A percentile compares a stretch with the other conserved stretches of the same genome.
phyloP scores from a whole-genome alignment of 495 filamentous ascomycete genomes.

The Xanthoparmelia taractica region DNA sequence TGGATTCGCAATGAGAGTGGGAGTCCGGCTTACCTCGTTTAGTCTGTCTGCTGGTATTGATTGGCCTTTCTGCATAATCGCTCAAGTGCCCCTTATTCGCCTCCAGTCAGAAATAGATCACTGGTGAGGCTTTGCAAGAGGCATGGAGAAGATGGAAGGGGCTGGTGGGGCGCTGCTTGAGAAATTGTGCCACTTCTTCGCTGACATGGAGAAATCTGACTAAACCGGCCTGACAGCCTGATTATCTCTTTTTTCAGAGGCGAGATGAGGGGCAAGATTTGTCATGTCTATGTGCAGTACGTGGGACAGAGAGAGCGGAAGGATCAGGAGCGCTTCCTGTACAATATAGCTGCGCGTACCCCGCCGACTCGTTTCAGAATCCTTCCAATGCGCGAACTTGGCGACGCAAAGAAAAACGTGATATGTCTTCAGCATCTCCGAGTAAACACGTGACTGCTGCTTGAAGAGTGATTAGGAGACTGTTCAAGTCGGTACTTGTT shows the following conservation, averaged over 20 bases:
- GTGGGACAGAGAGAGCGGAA: neutral
- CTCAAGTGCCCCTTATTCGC: neutral
- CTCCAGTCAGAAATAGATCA: too few species aligned
- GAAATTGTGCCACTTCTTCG: neutral
- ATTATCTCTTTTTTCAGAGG: neutral
- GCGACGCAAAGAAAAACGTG: too few species aligned
- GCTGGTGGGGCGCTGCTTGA: neutral
- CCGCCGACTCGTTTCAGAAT: neutral
- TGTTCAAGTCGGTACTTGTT: too few species aligned
- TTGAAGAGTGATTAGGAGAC: too few species aligned
- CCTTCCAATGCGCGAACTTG: neutral
- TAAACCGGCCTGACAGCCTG: neutral
- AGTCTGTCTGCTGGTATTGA: neutral
- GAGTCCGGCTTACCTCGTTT: neutral
- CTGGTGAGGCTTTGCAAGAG: too few species aligned
- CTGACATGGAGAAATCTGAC: neutral
- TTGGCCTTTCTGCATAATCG: neutral
- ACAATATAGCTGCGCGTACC: slow-evolving; percentile 1
- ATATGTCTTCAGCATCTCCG: too few species aligned
- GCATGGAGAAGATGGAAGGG: too few species aligned
- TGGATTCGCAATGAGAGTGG: neutral
- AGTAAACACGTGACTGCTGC: too few species aligned
- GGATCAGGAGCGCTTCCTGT: neutral
- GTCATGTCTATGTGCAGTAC: neutral
- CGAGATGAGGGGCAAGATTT: neutral